Evolutionary conservation across 306 rosid species (phyloP).

Genomic region (Fragaria iinumae): DNA sequence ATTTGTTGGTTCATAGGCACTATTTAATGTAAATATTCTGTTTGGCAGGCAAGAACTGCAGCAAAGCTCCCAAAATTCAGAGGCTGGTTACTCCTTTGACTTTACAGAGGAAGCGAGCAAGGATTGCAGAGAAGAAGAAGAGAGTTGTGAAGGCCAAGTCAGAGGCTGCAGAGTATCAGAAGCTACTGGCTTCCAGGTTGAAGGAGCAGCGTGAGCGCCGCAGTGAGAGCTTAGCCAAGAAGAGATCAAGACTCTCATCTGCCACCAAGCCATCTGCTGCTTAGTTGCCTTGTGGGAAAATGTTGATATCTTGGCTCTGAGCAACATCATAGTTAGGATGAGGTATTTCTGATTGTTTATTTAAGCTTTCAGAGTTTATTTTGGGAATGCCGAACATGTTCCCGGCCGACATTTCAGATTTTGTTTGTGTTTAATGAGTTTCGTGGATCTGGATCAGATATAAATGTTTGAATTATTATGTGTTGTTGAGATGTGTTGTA

Average conservation of each 20-base stretch:
- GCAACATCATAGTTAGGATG: slow-evolving; percentile 16
- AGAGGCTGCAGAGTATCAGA: slow-evolving; percentile 46
- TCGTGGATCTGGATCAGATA: neutral
- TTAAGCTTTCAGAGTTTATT: neutral
- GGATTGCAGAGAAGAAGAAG: slow-evolving; percentile 52
- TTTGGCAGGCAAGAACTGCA: slow-evolving; percentile 37
- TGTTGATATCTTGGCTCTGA: neutral
- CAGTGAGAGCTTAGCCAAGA: slow-evolving; percentile 54
- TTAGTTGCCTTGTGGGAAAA: neutral
- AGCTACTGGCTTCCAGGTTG: slow-evolving; percentile 41
- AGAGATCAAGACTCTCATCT: slow-evolving; percentile 40
- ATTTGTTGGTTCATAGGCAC: neutral
- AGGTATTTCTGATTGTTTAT: slow-evolving; percentile 5
- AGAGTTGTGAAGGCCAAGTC: slow-evolving; percentile 44
- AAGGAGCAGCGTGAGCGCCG: slow-evolving; percentile 54
- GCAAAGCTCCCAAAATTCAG: slow-evolving; percentile 56
- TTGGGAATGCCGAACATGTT: slow-evolving; percentile 2
- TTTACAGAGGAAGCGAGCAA: slow-evolving; percentile 45
- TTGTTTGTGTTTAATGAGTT: slow-evolving; percentile 4
- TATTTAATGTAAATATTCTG: neutral
- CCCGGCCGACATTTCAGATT: neutral
- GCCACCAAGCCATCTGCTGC: slow-evolving; percentile 36
- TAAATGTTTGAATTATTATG: neutral
- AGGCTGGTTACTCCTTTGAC: slow-evolving; percentile 50
- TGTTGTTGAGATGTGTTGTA: neutral